Conservation (phyloP, 345 rosid species). For the Salix caprea region DNA sequence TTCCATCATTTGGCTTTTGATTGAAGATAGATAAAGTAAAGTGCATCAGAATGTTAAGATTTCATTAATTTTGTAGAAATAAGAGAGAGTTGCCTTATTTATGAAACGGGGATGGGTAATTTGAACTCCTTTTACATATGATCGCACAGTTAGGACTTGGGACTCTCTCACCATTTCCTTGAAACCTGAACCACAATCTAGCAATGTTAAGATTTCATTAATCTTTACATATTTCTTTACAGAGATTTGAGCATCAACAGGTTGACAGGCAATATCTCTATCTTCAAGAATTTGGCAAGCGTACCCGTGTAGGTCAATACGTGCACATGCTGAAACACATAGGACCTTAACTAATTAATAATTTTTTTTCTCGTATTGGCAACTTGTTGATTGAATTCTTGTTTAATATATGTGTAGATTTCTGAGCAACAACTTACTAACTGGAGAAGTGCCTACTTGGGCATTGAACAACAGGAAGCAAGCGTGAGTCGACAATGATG, state of each 20-base stretch:
- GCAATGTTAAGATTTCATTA: no score
- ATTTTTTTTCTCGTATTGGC: not conserved
- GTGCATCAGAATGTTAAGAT: no score
- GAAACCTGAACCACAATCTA: no score
- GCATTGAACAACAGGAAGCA: conserved; percentile 10
- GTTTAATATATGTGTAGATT: conserved; percentile 34
- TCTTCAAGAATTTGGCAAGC: not conserved
- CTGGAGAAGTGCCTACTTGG: conserved; percentile 60
- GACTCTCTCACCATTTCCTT: not conserved
- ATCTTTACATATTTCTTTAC: conserved; percentile 1
- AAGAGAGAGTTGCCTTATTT: no score
- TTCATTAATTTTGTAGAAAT: no score
- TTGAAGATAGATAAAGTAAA: no score
- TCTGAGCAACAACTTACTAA: conserved; percentile 65
- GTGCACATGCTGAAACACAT: not conserved
- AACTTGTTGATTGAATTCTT: not conserved
- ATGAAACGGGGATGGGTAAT: conserved; percentile 24
- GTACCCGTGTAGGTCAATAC: conserved; percentile 41
- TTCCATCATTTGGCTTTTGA: no score
- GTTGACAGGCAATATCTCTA: conserved; percentile 54
- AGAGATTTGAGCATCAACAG: conserved; percentile 83
- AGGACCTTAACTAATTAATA: not conserved
- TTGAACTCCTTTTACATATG: no score
- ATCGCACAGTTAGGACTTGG: no score
- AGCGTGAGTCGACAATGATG: conserved; percentile 39